phyloP scores from a whole-genome alignment of 1,284 basidiomycete species.

The Sporisorium sorghi region DNA sequence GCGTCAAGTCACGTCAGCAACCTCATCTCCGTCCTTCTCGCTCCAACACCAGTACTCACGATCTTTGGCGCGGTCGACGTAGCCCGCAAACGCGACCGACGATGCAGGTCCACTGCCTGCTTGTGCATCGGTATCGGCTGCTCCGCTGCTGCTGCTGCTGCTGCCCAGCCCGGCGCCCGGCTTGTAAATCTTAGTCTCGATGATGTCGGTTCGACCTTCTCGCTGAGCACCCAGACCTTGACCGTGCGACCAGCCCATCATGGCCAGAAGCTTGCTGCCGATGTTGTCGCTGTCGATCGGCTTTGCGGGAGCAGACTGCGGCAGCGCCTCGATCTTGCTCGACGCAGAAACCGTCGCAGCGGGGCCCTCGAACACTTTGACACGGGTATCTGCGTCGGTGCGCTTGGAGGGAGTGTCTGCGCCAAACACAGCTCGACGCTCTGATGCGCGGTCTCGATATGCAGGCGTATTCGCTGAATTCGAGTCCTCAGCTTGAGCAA shows the following conservation, averaged over 20 bases:
- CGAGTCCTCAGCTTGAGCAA: neutral
- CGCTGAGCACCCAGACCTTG: slow-evolving; percentile 33
- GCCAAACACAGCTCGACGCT: slow-evolving; percentile 51
- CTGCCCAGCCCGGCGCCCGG: slow-evolving; percentile 46
- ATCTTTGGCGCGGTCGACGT: slow-evolving; percentile 29
- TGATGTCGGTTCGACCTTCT: slow-evolving; percentile 32
- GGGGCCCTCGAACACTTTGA: slow-evolving; percentile 33
- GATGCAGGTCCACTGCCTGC: neutral
- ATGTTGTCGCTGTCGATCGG: slow-evolving; percentile 43
- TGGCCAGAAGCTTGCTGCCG: slow-evolving; percentile 44
- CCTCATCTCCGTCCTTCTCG: no score
- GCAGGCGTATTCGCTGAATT: neutral
- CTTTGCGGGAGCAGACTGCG: slow-evolving; percentile 34
- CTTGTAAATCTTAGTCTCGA: slow-evolving; percentile 50
- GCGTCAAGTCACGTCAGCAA: slow-evolving; percentile 5
- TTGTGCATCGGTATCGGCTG: neutral
- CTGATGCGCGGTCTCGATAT: slow-evolving; percentile 50
- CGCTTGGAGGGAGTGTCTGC: slow-evolving; percentile 21
- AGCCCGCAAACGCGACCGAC: slow-evolving; percentile 29
- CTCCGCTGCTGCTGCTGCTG: no score
- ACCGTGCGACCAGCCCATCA: slow-evolving; percentile 53
- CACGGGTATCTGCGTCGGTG: neutral
- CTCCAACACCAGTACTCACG: slow-evolving; percentile 12
- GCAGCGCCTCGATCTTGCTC: neutral
- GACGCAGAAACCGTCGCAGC: neutral